These are phyloP conservation scores for Claviceps africana DNA, from an alignment of 2,329 filamentous ascomycete species.

Conservation along the genomic window DNA sequence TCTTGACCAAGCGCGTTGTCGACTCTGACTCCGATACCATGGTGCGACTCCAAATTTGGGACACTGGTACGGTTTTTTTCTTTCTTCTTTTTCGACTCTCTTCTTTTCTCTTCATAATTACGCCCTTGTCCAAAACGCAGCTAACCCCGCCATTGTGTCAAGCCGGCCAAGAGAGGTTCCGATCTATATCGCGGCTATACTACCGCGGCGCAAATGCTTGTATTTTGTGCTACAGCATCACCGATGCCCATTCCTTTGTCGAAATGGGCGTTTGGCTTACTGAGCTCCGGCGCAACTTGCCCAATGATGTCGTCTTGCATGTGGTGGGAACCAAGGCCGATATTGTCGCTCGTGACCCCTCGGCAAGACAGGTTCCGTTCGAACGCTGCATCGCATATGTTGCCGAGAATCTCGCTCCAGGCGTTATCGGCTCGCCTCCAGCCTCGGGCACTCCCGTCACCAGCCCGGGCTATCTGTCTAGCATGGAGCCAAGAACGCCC, in stretches of 20 bases:
- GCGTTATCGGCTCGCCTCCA: slow-evolving; percentile 51
- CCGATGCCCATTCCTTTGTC: slow-evolving; percentile 67
- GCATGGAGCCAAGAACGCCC: slow-evolving; percentile 42
- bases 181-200: slow-evolving; percentile 87
- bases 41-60: slow-evolving; percentile 91
- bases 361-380: slow-evolving; percentile 71
- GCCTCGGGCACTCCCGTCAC: slow-evolving; percentile 32
- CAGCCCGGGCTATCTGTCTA: slow-evolving; percentile 11
- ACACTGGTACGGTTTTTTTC: slow-evolving; percentile 46
- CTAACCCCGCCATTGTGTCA: slow-evolving; percentile 5
- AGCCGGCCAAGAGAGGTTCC: slow-evolving; percentile 87
- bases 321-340: slow-evolving; percentile 94
- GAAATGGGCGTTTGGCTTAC: slow-evolving; percentile 88
- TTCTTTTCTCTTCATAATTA: no score
- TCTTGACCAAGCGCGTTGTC: slow-evolving; percentile 64
- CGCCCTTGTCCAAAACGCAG: background rate
- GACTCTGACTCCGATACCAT: slow-evolving; percentile 76
- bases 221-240: slow-evolving; percentile 90
- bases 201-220: slow-evolving; percentile 92
- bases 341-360: slow-evolving; percentile 73
- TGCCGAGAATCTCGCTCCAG: slow-evolving; percentile 74
- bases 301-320: slow-evolving; percentile 69
- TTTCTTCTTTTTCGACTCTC: no score
- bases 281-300: slow-evolving; percentile 69
- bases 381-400: slow-evolving; percentile 94